phyloP scores from a whole-genome alignment of 805 yeast genomes.

The Sugiyamaella americana region DNA sequence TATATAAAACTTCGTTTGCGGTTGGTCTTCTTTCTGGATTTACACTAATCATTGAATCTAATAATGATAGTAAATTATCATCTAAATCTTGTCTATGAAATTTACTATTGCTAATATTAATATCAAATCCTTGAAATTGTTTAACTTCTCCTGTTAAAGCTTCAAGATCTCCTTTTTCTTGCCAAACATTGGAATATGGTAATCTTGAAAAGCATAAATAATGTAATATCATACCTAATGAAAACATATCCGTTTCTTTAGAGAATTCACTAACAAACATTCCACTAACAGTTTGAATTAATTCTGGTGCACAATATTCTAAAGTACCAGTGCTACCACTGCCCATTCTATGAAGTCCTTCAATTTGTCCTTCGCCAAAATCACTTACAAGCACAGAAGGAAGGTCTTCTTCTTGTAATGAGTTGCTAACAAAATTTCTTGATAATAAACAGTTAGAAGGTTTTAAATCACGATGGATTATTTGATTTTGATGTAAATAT shows the following conservation, averaged over 20 bases:
- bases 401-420: slow-evolving; percentile 26
- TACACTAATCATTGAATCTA: slow-evolving; percentile 36
- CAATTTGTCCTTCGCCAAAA: slow-evolving; percentile 81
- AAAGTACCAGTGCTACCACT: slow-evolving; percentile 85
- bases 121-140: slow-evolving; percentile 28
- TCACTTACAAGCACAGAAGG: slow-evolving; percentile 81
- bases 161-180: slow-evolving; percentile 28
- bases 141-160: slow-evolving; percentile 34
- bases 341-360: slow-evolving; percentile 56
- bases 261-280: slow-evolving; percentile 49
- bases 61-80: slow-evolving; percentile 32
- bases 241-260: slow-evolving; percentile 70
- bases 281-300: slow-evolving; percentile 39
- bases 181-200: slow-evolving; percentile 44
- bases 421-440: slow-evolving; percentile 13
- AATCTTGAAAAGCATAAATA: slow-evolving; percentile 64
- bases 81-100: slow-evolving; percentile 28
- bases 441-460: slow-evolving; percentile 77
- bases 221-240: slow-evolving; percentile 77
- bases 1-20: slow-evolving; percentile 36
- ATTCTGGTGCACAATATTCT: slow-evolving; percentile 84
- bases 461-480: slow-evolving; percentile 83
- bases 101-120: slow-evolving; percentile 1
- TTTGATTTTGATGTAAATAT: slow-evolving; percentile 65
- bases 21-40: slow-evolving; percentile 39